Base-by-base conservation (phyloP, 2,329 filamentous ascomycete species). In the Fusarium kyushuense region DNA sequence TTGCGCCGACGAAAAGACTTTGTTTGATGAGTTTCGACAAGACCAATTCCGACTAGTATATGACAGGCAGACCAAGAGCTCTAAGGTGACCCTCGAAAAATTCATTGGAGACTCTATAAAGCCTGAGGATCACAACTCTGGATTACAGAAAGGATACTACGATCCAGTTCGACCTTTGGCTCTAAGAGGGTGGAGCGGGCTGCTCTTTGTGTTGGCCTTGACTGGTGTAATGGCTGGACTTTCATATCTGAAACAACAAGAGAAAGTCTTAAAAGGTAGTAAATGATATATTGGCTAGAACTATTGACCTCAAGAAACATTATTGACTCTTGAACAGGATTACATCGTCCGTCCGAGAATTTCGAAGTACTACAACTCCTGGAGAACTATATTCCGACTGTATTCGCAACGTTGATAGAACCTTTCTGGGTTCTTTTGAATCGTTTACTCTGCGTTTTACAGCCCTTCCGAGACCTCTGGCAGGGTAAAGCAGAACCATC, bases 361-460 rank as follows among this genome's bases (percentile, higher is more conserved):
- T 77, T 78, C 2, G 76, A 79, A 7, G 73, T 83, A 0, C 56
- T 78, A 0, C 79, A 82, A 6, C 36, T 84, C 0, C 32, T 84
- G 0, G 78, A 81, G 10, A 83, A 80, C 9, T 89, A 88, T 48
- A 74, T 89, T 0, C 87, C 87, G 0, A 88, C 85, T 0, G 77
- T 81, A 0, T 76, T 89, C 5, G 84, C 86, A 0, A 89, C 87
- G 0, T 53, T 88, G 0, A 77, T 89, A 0, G 87, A 90, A 35
- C 87, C 87, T 0, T 79, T 86, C 2, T 88, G 87, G 83, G 75
- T 87, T 0, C 69, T 89, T 0, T 58, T 90, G 0, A 89, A 87
- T 41, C 79, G 87, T 0, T 54, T 85, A 0, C 66, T 88, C 0
- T 88, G 85, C 40, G 71, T 88, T 11, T 63, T 90, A 0, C 83